Percentiles rank a stretch among this genome's conserved stretches.
Evolutionary conservation across 2,329 filamentous ascomycete species (phyloP).

Genomic region (Pestalotiopsis fici): DNA sequence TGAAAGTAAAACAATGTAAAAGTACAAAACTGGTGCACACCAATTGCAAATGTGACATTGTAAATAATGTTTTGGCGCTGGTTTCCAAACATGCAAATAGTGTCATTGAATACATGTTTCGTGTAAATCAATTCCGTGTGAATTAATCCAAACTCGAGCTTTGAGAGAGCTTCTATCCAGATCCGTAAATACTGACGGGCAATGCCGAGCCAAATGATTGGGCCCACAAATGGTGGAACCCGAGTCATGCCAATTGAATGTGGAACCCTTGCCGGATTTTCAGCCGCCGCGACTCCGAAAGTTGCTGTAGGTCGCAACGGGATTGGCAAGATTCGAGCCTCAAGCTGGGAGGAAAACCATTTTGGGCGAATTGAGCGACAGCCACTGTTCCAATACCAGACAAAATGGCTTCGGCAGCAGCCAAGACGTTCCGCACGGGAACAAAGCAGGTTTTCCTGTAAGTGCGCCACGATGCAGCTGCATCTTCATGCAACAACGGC

Average conservation of each 20-base stretch:
- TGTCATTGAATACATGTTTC: not conserved
- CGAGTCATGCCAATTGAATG: not conserved
- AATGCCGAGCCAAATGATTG: not conserved
- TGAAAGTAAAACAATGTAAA: slow-evolving; percentile 9
- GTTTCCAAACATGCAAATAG: not conserved
- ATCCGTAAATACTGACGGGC: not conserved
- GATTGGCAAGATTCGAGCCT: slow-evolving; percentile 5
- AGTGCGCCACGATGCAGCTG: slow-evolving; percentile 4
- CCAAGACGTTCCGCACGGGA: slow-evolving; percentile 25
- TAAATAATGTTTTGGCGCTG: not conserved
- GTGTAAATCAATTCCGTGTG: not conserved
- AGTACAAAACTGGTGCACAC: not conserved
- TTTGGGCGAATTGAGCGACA: not conserved
- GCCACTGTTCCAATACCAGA: not conserved
- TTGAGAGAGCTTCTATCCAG: not conserved
- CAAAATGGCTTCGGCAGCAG: slow-evolving; percentile 17
- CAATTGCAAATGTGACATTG: too few species aligned
- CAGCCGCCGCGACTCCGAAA: slow-evolving; percentile 11
- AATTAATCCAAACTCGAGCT: not conserved
- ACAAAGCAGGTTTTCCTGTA: slow-evolving; percentile 33
- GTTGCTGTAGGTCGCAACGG: not conserved
- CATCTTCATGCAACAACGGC: not conserved
- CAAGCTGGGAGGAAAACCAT: not conserved
- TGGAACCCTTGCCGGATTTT: slow-evolving; percentile 5
- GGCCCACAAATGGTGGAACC: not conserved